A percentile compares a stretch with the other conserved stretches of the same genome.
Conservation (phyloP, 352 stramenopile species). For the Globisporangium nunn region DNA sequence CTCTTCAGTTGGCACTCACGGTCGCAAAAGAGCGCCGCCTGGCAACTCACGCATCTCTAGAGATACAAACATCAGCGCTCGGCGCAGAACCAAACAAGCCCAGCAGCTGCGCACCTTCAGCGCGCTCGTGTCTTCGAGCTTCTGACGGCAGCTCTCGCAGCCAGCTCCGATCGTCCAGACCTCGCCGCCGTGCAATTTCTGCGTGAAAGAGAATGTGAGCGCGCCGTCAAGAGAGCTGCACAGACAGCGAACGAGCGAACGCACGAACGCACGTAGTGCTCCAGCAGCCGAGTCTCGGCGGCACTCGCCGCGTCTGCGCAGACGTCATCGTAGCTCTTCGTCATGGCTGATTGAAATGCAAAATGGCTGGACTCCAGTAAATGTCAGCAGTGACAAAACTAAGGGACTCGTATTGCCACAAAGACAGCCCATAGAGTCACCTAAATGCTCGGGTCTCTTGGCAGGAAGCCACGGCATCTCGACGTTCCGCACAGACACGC, state of each 20-base stretch:
- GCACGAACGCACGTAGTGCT: constrained; percentile 64
- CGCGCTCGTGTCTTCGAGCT: constrained; percentile 27
- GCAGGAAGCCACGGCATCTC: constrained; percentile 29
- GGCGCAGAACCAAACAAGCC: neutral
- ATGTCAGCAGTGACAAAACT: neutral
- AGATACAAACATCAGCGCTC: neutral
- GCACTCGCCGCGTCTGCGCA: constrained; percentile 54
- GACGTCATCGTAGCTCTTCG: constrained; percentile 57
- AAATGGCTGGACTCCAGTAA: neutral
- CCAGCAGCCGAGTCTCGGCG: constrained; percentile 56
- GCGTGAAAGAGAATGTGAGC: neutral
- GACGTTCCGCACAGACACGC: constrained; percentile 22
- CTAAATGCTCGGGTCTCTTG: constrained; percentile 24
- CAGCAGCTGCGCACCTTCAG: constrained; percentile 31
- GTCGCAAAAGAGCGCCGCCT: constrained; percentile 55
- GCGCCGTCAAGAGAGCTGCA: neutral
- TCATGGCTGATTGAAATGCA: neutral
- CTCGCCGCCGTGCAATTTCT: constrained; percentile 64
- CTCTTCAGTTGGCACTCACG: constrained; percentile 51
- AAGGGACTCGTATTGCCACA: neutral
- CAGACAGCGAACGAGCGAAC: neutral
- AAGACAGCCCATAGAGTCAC: no score
- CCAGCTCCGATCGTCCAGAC: constrained; percentile 61
- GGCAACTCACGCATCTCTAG: constrained; percentile 54
- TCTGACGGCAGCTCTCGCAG: constrained; percentile 51